Conservation (phyloP, 345 rosid genomes). For the Nasturtium officinale region DNA sequence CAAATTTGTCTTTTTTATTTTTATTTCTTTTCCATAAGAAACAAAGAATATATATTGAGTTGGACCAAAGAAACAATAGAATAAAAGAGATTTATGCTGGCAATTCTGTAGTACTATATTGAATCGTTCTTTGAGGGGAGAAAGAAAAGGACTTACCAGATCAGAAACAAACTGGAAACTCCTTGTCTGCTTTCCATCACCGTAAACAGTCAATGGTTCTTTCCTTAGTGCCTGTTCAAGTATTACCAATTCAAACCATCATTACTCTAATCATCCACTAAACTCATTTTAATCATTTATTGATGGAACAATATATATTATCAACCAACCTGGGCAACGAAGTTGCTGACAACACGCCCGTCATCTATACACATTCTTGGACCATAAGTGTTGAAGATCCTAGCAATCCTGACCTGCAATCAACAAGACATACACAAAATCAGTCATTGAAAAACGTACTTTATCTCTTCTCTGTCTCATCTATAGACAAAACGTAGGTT, state of each 20-base stretch:
- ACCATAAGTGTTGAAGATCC: constrained; percentile 85
- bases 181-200: constrained; percentile 90
- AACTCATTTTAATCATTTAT: not conserved
- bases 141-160: constrained; percentile 50
- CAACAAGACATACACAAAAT: not conserved
- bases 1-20: not conserved
- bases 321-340: constrained; percentile 69
- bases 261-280: constrained; percentile 30
- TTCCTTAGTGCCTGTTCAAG: constrained; percentile 67
- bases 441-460: not conserved
- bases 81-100: not conserved
- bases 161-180: constrained; percentile 91
- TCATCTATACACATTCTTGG: constrained; percentile 92
- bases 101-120: constrained; percentile 3
- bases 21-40: not conserved
- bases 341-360: constrained; percentile 90
- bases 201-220: constrained; percentile 86
- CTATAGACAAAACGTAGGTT: not conserved
- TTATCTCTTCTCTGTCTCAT: not conserved
- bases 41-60: not conserved
- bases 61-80: constrained; percentile 6
- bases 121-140: not conserved
- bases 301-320: not conserved
- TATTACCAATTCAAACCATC: constrained; percentile 15
- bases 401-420: constrained; percentile 72